Conservation (phyloP, 1,139 yeast species). For the Saccharomyces hybrid region DNA sequence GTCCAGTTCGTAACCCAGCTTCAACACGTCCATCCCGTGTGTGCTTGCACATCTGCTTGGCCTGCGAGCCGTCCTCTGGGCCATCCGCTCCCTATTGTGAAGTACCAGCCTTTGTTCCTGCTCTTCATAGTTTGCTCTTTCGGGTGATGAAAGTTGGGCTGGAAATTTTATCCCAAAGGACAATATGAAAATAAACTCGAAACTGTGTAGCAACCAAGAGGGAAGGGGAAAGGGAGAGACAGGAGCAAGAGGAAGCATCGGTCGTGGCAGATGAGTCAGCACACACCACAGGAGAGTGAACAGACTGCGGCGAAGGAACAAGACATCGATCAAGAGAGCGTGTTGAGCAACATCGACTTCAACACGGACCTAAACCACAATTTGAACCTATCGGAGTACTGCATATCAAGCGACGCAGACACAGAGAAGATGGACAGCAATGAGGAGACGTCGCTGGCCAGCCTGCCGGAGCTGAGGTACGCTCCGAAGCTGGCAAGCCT, state of each 20-base stretch:
- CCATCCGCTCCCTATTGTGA: background rate
- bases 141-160: background rate
- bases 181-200: background rate
- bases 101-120: background rate
- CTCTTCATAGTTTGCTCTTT: background rate
- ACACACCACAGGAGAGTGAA: background rate
- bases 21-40: slow-evolving; percentile 14
- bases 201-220: background rate
- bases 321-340: slow-evolving; percentile 26
- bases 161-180: background rate
- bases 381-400: slow-evolving; percentile 23
- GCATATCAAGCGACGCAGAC: slow-evolving; percentile 30
- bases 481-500: background rate
- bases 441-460: background rate
- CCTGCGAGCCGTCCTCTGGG: background rate
- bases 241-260: background rate
- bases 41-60: background rate
- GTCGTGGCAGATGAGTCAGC: background rate
- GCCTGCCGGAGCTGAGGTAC: slow-evolving; percentile 1
- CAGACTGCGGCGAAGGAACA: background rate
- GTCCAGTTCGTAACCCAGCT: slow-evolving; percentile 23
- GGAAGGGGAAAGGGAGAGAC: background rate
- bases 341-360: slow-evolving; percentile 22
- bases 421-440: slow-evolving; percentile 29
- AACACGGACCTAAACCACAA: slow-evolving; percentile 13